Evolutionary conservation across 495 filamentous ascomycete genomes (phyloP), one percentile per base, ranked within the genome.

Genomic region (Astrocystis sublimbata): DNA sequence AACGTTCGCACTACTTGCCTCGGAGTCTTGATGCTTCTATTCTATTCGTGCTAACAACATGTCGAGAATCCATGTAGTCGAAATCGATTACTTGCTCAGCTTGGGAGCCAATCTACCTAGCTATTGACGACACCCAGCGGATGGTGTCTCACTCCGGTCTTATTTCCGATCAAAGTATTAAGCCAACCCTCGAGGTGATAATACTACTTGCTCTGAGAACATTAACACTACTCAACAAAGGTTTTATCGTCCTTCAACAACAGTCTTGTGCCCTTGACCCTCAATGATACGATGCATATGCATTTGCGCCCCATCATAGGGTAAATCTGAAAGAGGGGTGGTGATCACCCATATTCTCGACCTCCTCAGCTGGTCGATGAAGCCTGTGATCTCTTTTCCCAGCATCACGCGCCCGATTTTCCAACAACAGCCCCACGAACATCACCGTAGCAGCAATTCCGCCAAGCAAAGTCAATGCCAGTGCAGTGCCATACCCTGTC

Each of bases 261-360:
- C 4, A 2, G 10, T 23, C 6, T 4, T 8, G 19, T 8, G 19
- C 10, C 7, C 13, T n/a, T 17, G 2, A 21, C 0, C 23, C 10
- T 43, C 41, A 10, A 4, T 0, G 7, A 43, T n/a, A 8, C 6
- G 12, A 1, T 3, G 19, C 19, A 1, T 10, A 43, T 43, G 17
- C 12, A 7, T 30, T 2, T 6, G 6, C 45, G 24, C 13, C 6
- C 15, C 13, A n/a, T 15, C 58, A 72, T 12, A 71, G 49, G n/a
- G 77, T 81, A 63, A 82, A 86, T 55, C 83, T 68, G 61, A 85
- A 86, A 24, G 73, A 73, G 6, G 85, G 85, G 73, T 86, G 82
- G 56, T 81, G 83, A 65, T 88, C 86, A 0, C 85, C 85, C 56
- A 87, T 73, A 63, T 87, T 87, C 59, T 80, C 72, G 31, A 75